Conservation (phyloP, 352 stramenopile species). For the Thraustochytrium sp. region DNA sequence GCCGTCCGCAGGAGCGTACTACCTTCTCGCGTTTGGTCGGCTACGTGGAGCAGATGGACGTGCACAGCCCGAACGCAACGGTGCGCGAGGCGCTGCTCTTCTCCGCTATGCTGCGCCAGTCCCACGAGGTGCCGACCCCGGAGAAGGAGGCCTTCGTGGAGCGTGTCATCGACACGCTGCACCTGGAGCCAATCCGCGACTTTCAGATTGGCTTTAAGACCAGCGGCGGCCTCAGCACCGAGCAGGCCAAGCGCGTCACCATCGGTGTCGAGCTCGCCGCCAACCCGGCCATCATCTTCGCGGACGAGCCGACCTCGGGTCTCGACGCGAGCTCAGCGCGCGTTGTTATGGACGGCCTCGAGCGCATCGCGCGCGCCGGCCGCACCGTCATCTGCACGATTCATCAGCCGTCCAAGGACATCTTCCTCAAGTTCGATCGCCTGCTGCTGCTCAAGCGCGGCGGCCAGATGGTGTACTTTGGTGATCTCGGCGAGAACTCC, state of each 20-base stretch:
- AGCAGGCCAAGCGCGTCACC: slow-evolving; percentile 56
- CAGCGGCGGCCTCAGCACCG: slow-evolving; percentile 49
- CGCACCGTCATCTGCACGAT: slow-evolving; percentile 78
- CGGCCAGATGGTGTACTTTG: slow-evolving; percentile 70
- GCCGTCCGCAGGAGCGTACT: neutral
- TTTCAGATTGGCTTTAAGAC: slow-evolving; percentile 54
- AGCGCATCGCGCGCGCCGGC: slow-evolving; percentile 60
- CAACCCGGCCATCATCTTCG: slow-evolving; percentile 54
- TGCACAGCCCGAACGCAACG: slow-evolving; percentile 57
- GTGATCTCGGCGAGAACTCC: slow-evolving; percentile 56
- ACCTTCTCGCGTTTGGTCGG: neutral
- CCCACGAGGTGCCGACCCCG: slow-evolving; percentile 35
- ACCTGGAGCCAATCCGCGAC: slow-evolving; percentile 55
- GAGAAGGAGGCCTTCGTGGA: slow-evolving; percentile 53
- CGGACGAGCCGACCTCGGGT: slow-evolving; percentile 57
- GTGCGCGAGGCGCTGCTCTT: slow-evolving; percentile 61
- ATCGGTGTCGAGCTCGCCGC: slow-evolving; percentile 59
- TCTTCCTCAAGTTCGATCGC: slow-evolving; percentile 73
- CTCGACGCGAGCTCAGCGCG: slow-evolving; percentile 41
- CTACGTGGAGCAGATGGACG: slow-evolving; percentile 55
- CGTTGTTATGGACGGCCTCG: slow-evolving; percentile 44
- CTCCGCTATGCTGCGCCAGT: slow-evolving; percentile 57
- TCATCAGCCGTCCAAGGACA: slow-evolving; percentile 70
- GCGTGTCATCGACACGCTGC: slow-evolving; percentile 55
- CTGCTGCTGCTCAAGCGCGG: slow-evolving; percentile 73